Conservation (phyloP, 768 basidiomycete genomes). For the Kwoniella heveanensis region DNA sequence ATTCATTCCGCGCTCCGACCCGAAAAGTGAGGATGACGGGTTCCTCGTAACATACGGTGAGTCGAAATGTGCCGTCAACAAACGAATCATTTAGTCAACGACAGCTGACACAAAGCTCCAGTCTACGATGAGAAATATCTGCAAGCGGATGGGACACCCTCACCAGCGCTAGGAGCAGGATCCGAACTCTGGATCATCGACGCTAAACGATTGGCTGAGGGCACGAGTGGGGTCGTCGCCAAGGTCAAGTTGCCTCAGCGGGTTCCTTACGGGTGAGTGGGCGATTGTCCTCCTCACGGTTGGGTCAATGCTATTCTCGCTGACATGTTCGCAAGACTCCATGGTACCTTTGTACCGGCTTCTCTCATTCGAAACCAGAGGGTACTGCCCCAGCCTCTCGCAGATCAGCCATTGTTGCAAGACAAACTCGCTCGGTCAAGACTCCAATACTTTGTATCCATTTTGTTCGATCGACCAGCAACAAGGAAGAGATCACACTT, state of each 20-base stretch:
- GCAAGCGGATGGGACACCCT: constrained; percentile 42
- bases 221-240: constrained; percentile 48
- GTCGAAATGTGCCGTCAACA: constrained; percentile 7
- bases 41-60: constrained; percentile 56
- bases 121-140: constrained; percentile 57
- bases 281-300: too few species aligned
- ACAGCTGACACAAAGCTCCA: constrained; percentile 20
- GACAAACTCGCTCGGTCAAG: constrained; percentile 46
- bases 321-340: constrained; percentile 26
- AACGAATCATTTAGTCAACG: neutral
- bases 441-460: constrained; percentile 42
- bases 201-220: constrained; percentile 48
- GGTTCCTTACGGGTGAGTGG: constrained; percentile 53
- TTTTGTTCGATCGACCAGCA: constrained; percentile 43
- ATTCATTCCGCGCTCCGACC: constrained; percentile 52
- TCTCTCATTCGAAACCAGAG: constrained; percentile 33
- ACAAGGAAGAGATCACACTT: constrained; percentile 28
- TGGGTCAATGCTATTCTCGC: too few species aligned
- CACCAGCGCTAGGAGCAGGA: constrained; percentile 34
- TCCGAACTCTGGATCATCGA: constrained; percentile 59
- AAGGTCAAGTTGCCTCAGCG: constrained; percentile 54
- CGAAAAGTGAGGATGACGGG: constrained; percentile 55
- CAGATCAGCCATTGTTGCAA: constrained; percentile 41
- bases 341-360: constrained; percentile 46
- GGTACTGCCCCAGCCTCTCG: constrained; percentile 17